These are phyloP conservation scores for Metschnikowia continentalis DNA, from an alignment of 805 yeast genomes.

Conservation along the genomic window DNA sequence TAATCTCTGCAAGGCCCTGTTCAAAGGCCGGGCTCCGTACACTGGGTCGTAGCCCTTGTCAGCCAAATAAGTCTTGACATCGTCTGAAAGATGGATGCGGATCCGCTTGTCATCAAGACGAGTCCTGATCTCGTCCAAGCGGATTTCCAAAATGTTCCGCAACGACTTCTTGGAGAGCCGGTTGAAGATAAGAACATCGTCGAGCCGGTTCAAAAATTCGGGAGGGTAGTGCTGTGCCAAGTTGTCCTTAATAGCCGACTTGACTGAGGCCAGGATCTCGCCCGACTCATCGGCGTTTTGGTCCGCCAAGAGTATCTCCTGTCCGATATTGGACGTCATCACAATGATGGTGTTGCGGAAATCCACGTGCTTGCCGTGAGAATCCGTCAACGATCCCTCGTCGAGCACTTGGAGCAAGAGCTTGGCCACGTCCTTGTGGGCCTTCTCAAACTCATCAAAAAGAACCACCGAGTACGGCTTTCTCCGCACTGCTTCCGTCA, in stretches of 20 bases:
- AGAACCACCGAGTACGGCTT: constrained; percentile 91
- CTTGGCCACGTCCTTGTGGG: constrained; percentile 93
- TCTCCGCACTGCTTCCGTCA: constrained; percentile 93
- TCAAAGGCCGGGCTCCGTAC: constrained; percentile 95
- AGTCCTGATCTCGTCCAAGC: constrained; percentile 76
- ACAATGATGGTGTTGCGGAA: constrained; percentile 93
- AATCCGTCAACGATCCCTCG: constrained; percentile 91
- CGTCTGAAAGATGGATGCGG: constrained; percentile 47
- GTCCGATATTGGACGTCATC: constrained; percentile 96
- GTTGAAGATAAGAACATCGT: constrained; percentile 91
- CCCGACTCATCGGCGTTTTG: constrained; percentile 56
- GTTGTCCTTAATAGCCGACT: constrained; percentile 56
- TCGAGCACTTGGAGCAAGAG: constrained; percentile 86
- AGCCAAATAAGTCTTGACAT: constrained; percentile 74
- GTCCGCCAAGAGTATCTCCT: constrained; percentile 75
- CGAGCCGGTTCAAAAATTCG: constrained; percentile 90
- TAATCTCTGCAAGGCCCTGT: constrained; percentile 78
- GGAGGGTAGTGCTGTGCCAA: constrained; percentile 83
- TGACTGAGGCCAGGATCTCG: constrained; percentile 49
- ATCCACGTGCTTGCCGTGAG: constrained; percentile 91
- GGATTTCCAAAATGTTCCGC: constrained; percentile 76
- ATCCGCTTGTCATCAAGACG: constrained; percentile 79
- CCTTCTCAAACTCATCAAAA: constrained; percentile 96
- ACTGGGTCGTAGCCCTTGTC: constrained; percentile 84
- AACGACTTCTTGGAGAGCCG: constrained; percentile 75